These are phyloP conservation scores for Thielaviopsis ethacetica DNA, from an alignment of 2,329 filamentous ascomycete genomes.

Conservation along the genomic window DNA sequence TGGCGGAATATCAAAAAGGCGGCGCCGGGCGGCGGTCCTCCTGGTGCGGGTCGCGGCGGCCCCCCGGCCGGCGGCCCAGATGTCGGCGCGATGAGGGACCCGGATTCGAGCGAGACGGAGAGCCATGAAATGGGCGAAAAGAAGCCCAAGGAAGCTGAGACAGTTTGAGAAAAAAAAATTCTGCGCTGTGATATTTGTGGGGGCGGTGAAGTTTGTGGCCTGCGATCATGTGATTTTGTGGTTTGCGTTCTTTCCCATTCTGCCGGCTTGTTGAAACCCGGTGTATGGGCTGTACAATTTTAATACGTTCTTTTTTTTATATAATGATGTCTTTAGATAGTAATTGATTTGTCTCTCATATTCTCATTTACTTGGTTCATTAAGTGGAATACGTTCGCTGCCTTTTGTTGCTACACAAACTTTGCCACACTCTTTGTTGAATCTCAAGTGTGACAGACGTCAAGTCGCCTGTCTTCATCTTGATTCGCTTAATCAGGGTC, in stretches of 20 bases:
- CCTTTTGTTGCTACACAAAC: neutral
- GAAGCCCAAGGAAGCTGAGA: neutral
- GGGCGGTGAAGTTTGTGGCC: neutral
- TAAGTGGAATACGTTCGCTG: too few relatives aligned
- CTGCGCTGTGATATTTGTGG: neutral
- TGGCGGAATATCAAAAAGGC: conserved; percentile 52
- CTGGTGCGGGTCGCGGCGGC: neutral
- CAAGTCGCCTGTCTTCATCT: neutral
- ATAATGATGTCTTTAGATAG: neutral
- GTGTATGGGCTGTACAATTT: neutral
- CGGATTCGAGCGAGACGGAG: neutral
- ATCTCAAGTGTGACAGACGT: neutral
- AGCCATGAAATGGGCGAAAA: conserved; percentile 8
- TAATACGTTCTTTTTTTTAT: neutral
- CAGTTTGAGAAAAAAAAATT: neutral
- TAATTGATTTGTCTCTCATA: neutral
- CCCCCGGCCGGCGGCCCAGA: neutral
- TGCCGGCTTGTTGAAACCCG: neutral
- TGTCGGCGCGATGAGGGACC: neutral
- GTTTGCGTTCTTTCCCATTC: neutral
- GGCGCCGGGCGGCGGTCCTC: neutral
- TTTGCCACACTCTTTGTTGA: neutral
- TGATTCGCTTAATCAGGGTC: neutral
- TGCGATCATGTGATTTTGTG: neutral
- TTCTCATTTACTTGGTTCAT: too few relatives aligned